Percentiles rank a stretch among this genome's conserved stretches.
Conservation (phyloP, 2,329 filamentous ascomycete species). For the Colletotrichum sp. region DNA sequence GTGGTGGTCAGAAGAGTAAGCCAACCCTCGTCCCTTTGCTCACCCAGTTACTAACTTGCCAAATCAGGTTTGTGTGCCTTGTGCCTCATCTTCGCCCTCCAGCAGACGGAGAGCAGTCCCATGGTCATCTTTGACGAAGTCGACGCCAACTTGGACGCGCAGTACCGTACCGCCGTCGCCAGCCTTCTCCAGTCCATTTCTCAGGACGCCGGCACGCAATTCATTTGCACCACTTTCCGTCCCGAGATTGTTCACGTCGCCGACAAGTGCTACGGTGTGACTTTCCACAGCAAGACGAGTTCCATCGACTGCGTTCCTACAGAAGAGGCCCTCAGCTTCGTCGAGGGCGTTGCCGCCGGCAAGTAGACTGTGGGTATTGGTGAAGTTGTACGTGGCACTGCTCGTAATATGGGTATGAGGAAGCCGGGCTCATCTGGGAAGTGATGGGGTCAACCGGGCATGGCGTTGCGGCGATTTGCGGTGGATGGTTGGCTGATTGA, state of each 20-base stretch:
- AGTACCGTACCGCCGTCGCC: slow-evolving; percentile 96
- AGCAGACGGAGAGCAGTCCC: slow-evolving; percentile 94
- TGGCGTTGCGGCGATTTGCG: slow-evolving; percentile 21
- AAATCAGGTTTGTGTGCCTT: slow-evolving; percentile 83
- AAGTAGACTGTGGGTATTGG: not conserved
- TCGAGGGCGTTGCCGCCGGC: slow-evolving; percentile 73
- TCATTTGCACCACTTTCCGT: slow-evolving; percentile 98
- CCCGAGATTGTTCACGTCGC: slow-evolving; percentile 96
- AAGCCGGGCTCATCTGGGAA: not conserved
- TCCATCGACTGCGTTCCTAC: slow-evolving; percentile 88
- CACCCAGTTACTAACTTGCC: slow-evolving; percentile 23
- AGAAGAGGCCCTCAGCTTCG: slow-evolving; percentile 90
- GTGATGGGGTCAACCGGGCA: not conserved
- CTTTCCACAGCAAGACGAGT: slow-evolving; percentile 92
- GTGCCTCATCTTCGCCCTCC: slow-evolving; percentile 98
- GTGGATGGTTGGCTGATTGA: slow-evolving; percentile 9
- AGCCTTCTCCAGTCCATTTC: slow-evolving; percentile 84
- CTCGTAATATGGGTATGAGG: not conserved
- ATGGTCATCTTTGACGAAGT: slow-evolving; percentile 99
- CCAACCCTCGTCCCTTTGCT: slow-evolving; percentile 12
- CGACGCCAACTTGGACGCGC: slow-evolving; percentile 95
- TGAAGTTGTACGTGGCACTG: not conserved
- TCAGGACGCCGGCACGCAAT: slow-evolving; percentile 72
- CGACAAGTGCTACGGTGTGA: slow-evolving; percentile 97
- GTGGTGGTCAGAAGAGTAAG: slow-evolving; percentile 96